Evolutionary conservation across 208 protist genomes (phyloP).

Genomic region (Hexamita inflata): DNA sequence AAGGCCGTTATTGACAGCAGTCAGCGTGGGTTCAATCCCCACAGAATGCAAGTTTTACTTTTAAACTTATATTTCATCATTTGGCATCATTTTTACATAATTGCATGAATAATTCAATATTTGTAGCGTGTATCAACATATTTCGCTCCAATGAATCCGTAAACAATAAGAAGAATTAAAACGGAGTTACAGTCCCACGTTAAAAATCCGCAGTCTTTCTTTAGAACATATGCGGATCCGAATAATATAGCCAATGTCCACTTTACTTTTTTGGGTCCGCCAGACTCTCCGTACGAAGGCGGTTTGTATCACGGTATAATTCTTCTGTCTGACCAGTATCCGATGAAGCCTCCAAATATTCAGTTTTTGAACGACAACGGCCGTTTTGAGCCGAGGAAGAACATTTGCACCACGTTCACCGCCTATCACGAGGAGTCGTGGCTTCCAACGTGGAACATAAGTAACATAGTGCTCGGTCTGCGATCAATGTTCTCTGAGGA

Average conservation of each 20-base stretch:
- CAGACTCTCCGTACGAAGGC: neutral
- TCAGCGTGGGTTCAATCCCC: too few species aligned
- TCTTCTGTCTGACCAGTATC: slow-evolving; percentile 1
- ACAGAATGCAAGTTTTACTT: too few species aligned
- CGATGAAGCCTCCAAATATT: neutral
- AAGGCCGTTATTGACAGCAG: too few species aligned
- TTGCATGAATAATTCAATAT: too few species aligned
- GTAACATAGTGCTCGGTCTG: slow-evolving; percentile 2
- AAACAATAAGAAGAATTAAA: neutral
- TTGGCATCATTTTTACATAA: too few species aligned
- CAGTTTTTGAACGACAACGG: neutral
- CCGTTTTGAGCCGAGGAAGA: slow-evolving; percentile 8
- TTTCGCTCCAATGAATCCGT: neutral
- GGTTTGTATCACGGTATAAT: slow-evolving; percentile 23
- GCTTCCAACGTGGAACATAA: slow-evolving; percentile 1
- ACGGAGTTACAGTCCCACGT: neutral
- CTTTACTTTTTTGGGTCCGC: slow-evolving; percentile 13
- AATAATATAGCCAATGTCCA: slow-evolving; percentile 6
- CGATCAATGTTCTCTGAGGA: slow-evolving; percentile 22
- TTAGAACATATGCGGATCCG: neutral
- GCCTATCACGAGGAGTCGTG: slow-evolving; percentile 5
- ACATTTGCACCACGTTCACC: slow-evolving; percentile 22
- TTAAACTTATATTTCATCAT: too few species aligned
- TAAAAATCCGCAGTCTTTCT: neutral
- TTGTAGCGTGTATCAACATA: too few species aligned